Base-by-base conservation (phyloP, 495 filamentous ascomycete species). In the Penicillium bialowiezense region DNA sequence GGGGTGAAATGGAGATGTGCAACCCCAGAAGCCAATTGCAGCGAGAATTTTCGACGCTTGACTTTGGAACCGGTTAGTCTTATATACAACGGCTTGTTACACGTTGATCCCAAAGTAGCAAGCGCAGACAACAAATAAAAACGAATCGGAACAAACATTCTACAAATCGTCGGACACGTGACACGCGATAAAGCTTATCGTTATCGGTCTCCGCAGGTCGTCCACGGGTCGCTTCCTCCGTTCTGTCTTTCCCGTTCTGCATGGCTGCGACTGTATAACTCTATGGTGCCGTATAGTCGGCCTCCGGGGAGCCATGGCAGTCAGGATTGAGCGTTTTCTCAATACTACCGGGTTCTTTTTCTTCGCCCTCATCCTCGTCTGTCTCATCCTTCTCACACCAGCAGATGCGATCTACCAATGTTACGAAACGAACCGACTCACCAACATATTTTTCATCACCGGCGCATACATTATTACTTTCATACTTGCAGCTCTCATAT, bases 371-470 rank as follows among this genome's bases (percentile, higher is more conserved):
- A 58, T 93, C 58, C 78, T 89, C 29, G 69, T 87, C 60, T 77
- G 74, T 57, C 77, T 95, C 40, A 75, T 95, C 41, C 73, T 92
- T 59, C 76, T 95, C 58, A 90, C 88, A 1, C 95, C 93, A 7
- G 86, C 75, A 59, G 90, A 96, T 53, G 76, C 87, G 33, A 85
- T 97, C 68, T 84, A 84, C 58, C 89, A 96, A 70, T 85, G 87
- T 55, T 79, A 84, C 50, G 57, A 69, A 33, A 78, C 75, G 24
- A 56, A 69, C 33, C 82, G 87, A 46, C 70, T 87, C 54, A 86
- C 84, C 69, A 90, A 95, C 67, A 81, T 95, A 55, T 89, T 96
- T 71, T 81, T 93, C 64, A 81, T 96, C 64, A 84, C 81, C 14
- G 85, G 89, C 37, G 79, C 78, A 56, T 92, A 95, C 61, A 60